Conservation (phyloP, 2,329 filamentous ascomycete genomes). For the Fusarium sp. region DNA sequence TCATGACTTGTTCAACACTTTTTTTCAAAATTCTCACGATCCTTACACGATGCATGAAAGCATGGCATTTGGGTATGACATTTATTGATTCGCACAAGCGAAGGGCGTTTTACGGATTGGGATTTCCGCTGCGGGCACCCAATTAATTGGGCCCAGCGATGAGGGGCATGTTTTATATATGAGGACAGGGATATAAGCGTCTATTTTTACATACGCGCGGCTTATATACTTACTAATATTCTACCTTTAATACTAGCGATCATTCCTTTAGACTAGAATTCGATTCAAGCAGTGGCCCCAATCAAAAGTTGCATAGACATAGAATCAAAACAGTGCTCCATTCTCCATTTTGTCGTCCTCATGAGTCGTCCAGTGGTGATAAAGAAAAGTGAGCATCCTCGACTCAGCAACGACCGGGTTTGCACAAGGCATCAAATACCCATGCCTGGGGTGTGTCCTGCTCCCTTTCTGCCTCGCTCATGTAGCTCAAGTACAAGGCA, state of each 20-base stretch:
- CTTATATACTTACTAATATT: slow-evolving; percentile 41
- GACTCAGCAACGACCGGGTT: slow-evolving; percentile 4
- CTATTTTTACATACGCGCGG: slow-evolving; percentile 25
- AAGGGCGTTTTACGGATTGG: slow-evolving; percentile 36
- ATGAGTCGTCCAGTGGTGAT: neutral
- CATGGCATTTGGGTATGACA: slow-evolving; percentile 38
- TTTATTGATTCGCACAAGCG: slow-evolving; percentile 38
- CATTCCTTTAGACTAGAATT: slow-evolving; percentile 46
- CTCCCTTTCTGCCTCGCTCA: slow-evolving; percentile 43
- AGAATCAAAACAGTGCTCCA: slow-evolving; percentile 2
- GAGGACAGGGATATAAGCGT: slow-evolving; percentile 29
- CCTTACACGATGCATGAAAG: slow-evolving; percentile 44
- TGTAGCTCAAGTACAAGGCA: slow-evolving; percentile 55
- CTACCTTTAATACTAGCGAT: slow-evolving; percentile 42
- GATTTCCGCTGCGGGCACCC: slow-evolving; percentile 32
- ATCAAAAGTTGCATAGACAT: slow-evolving; percentile 22
- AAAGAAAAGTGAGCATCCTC: neutral
- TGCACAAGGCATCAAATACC: slow-evolving; percentile 49
- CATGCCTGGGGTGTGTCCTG: slow-evolving; percentile 51
- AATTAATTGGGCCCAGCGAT: slow-evolving; percentile 35
- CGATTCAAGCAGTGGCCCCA: slow-evolving; percentile 31
- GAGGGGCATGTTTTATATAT: slow-evolving; percentile 31
- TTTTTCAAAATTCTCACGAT: slow-evolving; percentile 40
- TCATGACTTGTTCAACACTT: neutral
- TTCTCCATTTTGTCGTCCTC: neutral